Conservation (phyloP, 257 asterid species). For the Haberlea rhodopensis region DNA sequence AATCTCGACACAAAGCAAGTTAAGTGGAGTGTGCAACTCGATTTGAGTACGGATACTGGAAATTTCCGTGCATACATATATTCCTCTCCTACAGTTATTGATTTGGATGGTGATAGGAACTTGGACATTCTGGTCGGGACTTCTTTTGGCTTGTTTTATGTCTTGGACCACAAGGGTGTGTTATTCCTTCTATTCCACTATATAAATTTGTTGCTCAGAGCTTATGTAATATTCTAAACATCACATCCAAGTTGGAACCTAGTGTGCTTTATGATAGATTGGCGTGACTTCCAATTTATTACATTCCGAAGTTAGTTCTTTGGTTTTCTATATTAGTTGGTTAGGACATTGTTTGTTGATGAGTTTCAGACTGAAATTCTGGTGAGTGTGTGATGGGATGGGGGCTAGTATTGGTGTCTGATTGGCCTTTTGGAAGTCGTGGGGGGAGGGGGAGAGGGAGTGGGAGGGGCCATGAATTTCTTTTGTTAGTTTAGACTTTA, state of each 20-base stretch:
- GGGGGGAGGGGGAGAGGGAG: neutral
- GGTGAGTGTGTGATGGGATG: neutral
- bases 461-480: neutral
- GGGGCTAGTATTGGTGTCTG: neutral
- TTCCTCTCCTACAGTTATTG: conserved; percentile 92
- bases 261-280: neutral
- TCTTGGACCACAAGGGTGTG: conserved; percentile 96
- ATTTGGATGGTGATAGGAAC: conserved; percentile 98
- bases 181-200: conserved; percentile 16
- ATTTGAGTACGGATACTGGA: conserved; percentile 74
- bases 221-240: conserved; percentile 10
- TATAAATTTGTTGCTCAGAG: neutral
- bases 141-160: conserved; percentile 93
- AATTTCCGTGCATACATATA: conserved; percentile 86
- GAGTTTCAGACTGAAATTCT: neutral
- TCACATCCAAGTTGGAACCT: neutral
- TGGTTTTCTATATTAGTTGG: neutral
- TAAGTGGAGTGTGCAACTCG: conserved; percentile 84
- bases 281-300: conserved; percentile 11
- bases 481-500: no score
- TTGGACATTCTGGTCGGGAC: conserved; percentile 96
- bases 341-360: neutral
- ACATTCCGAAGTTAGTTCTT: neutral
- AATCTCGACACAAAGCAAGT: conserved; percentile 92
- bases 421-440: neutral